phyloP scores from a whole-genome alignment of 1,139 yeast genomes.

The Ogataea hybrid region DNA sequence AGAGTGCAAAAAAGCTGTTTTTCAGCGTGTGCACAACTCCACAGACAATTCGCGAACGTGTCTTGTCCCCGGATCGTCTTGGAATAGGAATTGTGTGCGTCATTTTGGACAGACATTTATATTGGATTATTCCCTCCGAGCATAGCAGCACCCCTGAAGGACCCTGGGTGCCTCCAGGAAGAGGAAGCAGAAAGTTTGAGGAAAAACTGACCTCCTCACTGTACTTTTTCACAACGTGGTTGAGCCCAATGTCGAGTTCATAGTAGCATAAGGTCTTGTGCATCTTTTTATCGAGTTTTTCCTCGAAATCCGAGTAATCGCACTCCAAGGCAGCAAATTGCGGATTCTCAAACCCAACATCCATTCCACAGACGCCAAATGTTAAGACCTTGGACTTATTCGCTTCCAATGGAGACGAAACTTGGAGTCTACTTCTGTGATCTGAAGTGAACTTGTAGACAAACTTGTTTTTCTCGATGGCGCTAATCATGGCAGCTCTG shows the following conservation, averaged over 20 bases:
- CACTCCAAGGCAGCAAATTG: constrained; percentile 76
- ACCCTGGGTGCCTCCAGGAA: constrained; percentile 53
- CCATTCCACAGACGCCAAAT: constrained; percentile 56
- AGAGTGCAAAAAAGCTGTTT: constrained; percentile 61
- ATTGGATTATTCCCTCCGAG: constrained; percentile 43
- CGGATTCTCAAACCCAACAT: constrained; percentile 81
- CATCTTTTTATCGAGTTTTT: constrained; percentile 21
- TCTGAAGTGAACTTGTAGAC: constrained; percentile 58
- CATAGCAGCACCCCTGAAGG: constrained; percentile 63
- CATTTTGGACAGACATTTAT: constrained; percentile 39
- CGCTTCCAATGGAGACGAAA: constrained; percentile 78
- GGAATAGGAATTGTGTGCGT: constrained; percentile 52
- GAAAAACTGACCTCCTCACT: constrained; percentile 40
- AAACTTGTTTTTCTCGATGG: constrained; percentile 70
- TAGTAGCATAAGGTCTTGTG: constrained; percentile 54
- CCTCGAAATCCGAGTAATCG: constrained; percentile 39
- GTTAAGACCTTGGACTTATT: constrained; percentile 53
- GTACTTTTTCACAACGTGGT: constrained; percentile 60
- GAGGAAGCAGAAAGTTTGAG: constrained; percentile 43
- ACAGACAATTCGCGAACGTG: constrained; percentile 43
- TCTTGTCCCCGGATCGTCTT: constrained; percentile 32
- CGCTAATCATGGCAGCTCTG: constrained; percentile 67
- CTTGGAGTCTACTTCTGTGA: constrained; percentile 41
- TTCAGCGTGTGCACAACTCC: constrained; percentile 67
- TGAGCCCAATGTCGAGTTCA: constrained; percentile 83